Evolutionary conservation across 768 basidiomycete genomes (phyloP).

Genomic region (Serpula lacrymans): DNA sequence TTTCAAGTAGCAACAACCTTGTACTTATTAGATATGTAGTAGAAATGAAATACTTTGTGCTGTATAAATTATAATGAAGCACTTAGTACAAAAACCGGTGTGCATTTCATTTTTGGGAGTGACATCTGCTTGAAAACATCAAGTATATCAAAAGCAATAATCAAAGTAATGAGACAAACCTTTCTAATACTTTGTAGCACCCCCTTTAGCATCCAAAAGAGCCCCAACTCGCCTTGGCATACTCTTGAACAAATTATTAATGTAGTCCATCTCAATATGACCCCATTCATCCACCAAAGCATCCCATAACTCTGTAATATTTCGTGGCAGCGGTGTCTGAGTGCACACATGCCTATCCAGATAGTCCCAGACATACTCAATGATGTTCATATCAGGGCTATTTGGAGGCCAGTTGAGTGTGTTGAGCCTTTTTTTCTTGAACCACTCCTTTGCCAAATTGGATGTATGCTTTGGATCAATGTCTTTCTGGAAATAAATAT

Average conservation of each 20-base stretch:
- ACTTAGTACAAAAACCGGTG: too few species aligned
- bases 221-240: slow-evolving; percentile 16
- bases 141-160: background rate
- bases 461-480: slow-evolving; percentile 37
- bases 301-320: slow-evolving; percentile 20
- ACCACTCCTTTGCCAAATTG: slow-evolving; percentile 23
- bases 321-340: slow-evolving; percentile 9
- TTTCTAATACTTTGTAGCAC: slow-evolving; percentile 23
- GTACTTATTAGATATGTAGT: background rate
- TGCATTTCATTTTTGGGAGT: slow-evolving; percentile 3
- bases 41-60: background rate
- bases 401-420: slow-evolving; percentile 29
- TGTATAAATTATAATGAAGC: background rate
- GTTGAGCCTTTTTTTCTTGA: slow-evolving; percentile 22
- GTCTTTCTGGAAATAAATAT: slow-evolving; percentile 33
- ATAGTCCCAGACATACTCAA: slow-evolving; percentile 32
- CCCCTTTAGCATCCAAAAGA: slow-evolving; percentile 17
- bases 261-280: slow-evolving; percentile 9
- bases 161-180: background rate
- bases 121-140: too few species aligned
- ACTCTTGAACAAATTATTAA: slow-evolving; percentile 12
- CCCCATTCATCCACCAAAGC: slow-evolving; percentile 27
- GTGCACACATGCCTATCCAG: slow-evolving; percentile 16
- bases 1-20: too few species aligned
- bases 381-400: slow-evolving; percentile 34